phyloP scores from a whole-genome alignment of 2,329 filamentous ascomycete genomes.

The Whalleya microplaca region DNA sequence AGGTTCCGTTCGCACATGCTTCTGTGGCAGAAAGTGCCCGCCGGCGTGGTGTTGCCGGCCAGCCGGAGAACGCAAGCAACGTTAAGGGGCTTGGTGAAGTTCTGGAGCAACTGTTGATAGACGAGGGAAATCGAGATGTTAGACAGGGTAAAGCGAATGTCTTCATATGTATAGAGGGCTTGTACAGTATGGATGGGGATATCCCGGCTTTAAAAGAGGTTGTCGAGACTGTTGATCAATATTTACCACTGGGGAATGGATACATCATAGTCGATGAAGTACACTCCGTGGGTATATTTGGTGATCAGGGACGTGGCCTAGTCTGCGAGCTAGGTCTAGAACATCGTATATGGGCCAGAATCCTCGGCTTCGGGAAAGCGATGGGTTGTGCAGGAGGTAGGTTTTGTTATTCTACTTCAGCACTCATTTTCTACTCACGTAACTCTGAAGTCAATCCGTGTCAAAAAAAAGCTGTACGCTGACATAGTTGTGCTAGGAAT shows the following conservation, averaged over 20 bases:
- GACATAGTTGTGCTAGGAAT: constrained; percentile 49
- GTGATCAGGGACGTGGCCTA: constrained; percentile 58
- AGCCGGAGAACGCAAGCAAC: constrained; percentile 7
- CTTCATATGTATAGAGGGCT: constrained; percentile 70
- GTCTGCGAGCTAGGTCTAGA: constrained; percentile 62
- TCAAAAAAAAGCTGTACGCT: constrained; percentile 4
- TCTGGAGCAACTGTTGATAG: constrained; percentile 31
- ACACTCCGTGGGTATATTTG: constrained; percentile 66
- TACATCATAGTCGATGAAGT: constrained; percentile 71
- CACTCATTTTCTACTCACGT: not conserved
- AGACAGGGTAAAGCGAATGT: constrained; percentile 48
- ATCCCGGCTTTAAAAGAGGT: constrained; percentile 66
- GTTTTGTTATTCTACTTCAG: constrained; percentile 26
- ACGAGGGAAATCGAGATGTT: constrained; percentile 7
- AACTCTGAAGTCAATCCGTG: fast-evolving
- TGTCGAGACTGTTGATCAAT: constrained; percentile 56
- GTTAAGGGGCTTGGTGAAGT: constrained; percentile 34
- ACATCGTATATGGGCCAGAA: constrained; percentile 56
- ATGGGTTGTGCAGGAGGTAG: constrained; percentile 71
- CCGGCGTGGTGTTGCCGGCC: constrained; percentile 28
- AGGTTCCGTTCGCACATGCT: constrained; percentile 62
- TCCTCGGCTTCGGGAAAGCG: constrained; percentile 71
- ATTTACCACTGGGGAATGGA: constrained; percentile 61
- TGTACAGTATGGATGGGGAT: constrained; percentile 87
- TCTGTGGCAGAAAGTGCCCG: constrained; percentile 37